Evolutionary conservation across 176 grass and related monocot genomes (phyloP).

Genomic region (Avena eriantha): DNA sequence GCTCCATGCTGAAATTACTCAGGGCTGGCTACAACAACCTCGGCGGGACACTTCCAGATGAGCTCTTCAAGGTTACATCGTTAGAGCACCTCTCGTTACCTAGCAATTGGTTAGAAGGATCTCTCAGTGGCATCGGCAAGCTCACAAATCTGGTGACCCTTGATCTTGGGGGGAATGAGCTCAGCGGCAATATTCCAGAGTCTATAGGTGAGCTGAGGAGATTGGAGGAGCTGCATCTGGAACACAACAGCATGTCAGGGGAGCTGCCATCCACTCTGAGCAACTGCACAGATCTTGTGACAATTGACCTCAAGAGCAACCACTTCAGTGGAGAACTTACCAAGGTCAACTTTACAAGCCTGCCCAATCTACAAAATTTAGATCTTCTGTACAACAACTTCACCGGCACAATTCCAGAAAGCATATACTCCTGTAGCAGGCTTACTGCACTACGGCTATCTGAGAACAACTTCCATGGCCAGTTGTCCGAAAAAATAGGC

Average conservation of each 20-base stretch:
- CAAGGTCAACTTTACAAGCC: slow-evolving; percentile 49
- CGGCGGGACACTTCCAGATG: slow-evolving; percentile 34
- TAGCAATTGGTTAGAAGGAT: slow-evolving; percentile 37
- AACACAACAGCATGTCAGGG: slow-evolving; percentile 38
- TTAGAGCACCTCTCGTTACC: slow-evolving; percentile 47
- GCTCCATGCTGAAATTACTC: slow-evolving; percentile 33
- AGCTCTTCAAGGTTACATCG: slow-evolving; percentile 16
- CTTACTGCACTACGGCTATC: slow-evolving; percentile 53
- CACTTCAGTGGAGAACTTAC: slow-evolving; percentile 39
- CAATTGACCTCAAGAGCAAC: slow-evolving; percentile 53
- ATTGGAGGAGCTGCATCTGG: slow-evolving; percentile 43
- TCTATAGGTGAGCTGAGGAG: slow-evolving; percentile 45
- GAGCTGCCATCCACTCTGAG: slow-evolving; percentile 44
- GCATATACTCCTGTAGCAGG: slow-evolving; percentile 53
- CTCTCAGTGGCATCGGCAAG: not conserved
- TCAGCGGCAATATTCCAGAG: slow-evolving; percentile 33
- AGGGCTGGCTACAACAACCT: slow-evolving; percentile 44
- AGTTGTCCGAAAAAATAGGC: slow-evolving; percentile 36
- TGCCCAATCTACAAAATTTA: slow-evolving; percentile 42
- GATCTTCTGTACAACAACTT: slow-evolving; percentile 49
- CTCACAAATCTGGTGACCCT: slow-evolving; percentile 49
- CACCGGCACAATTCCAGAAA: slow-evolving; percentile 49
- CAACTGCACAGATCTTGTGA: slow-evolving; percentile 41
- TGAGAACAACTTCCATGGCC: not conserved
- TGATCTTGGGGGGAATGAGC: slow-evolving; percentile 37